Evolutionary conservation across 495 filamentous ascomycete genomes (phyloP), one percentile per base, ranked within the genome.

Genomic region (Aspergillus sclerotiicarbonarius): DNA sequence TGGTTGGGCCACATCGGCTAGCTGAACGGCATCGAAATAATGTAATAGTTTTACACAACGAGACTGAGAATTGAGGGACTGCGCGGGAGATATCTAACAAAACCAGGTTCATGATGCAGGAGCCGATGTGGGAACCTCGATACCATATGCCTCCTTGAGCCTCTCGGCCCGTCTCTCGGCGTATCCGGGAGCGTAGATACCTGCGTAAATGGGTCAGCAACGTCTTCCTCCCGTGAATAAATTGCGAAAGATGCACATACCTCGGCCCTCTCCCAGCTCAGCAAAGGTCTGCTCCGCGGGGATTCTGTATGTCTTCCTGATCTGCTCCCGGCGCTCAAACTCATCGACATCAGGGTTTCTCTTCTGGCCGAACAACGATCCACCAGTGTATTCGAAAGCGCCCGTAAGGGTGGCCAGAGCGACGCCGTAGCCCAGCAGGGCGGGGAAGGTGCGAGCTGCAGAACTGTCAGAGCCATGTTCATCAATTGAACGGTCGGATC

Each of bases 131-230:
- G 80, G 78, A 59, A 98, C 84, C 52, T 96, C 92, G 59, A 96
- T 83, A 55, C 93, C 92, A 66, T 96, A 98, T 61, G 85, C 88
- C 77, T 93, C 84, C 80, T 93, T 89, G 68, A 99, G 82, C 53
- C 91, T 83, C 73, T 90, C 80, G 51, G 83, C 80, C 63, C 95
- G 85, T 71, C 95, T 80, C 79, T 98, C 91, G 60, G 87, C 87
- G 59, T 96, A 98, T 25, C 90, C 90, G 13, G 89, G 87, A 30
- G 80, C 90, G 58, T 87, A 82, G 58, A 98, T 90, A 21, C 90
- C 93, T 96, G 54, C 10, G 37, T 15, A 48, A 30, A 19, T 0
- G 29, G 25, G 56, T 79, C 61, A 82, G 74, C 41, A 47, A 25
- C 25, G 29, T 31, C 30, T n/a, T 13, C 30, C 25, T 15, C 13